Evolutionary conservation across 176 grass and related monocot genomes (phyloP).

Genomic region (Ensete glaucum): DNA sequence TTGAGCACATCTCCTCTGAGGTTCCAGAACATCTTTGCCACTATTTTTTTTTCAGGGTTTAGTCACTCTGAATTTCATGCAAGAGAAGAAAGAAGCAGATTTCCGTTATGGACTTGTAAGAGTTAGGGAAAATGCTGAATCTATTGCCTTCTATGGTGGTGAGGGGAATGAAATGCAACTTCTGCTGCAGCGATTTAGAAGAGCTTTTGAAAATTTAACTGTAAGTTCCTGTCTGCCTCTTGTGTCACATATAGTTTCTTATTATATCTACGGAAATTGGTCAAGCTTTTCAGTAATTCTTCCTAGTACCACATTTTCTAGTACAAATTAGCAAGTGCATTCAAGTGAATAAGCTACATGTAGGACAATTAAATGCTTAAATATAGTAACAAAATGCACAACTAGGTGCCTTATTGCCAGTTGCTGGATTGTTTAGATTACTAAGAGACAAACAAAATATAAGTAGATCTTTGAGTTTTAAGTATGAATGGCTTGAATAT

Average conservation of each 20-base stretch:
- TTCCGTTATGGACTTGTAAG: slow-evolving; percentile 93
- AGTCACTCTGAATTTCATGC: slow-evolving; percentile 96
- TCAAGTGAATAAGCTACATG: too few relatives aligned
- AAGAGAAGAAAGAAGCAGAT: slow-evolving; percentile 99
- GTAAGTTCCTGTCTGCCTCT: slow-evolving; percentile 35
- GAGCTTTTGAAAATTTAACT: slow-evolving; percentile 82
- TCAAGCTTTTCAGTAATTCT: too few relatives aligned
- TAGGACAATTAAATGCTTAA: too few relatives aligned
- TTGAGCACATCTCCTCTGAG: slow-evolving; percentile 20
- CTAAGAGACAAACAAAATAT: too few relatives aligned
- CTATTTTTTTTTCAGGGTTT: slow-evolving; percentile 45
- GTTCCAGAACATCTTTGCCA: slow-evolving; percentile 18
- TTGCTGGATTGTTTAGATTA: too few relatives aligned
- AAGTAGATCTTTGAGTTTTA: too few relatives aligned
- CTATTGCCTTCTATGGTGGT: slow-evolving; percentile 92
- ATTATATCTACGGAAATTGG: not conserved
- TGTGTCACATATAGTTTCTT: slow-evolving; percentile 1
- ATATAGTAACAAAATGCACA: too few relatives aligned
- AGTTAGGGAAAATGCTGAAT: slow-evolving; percentile 98
- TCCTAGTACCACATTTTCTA: not conserved
- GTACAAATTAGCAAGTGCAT: too few relatives aligned
- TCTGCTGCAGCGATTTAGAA: slow-evolving; percentile 81
- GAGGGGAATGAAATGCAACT: slow-evolving; percentile 92
- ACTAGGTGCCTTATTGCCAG: too few relatives aligned
- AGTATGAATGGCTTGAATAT: too few relatives aligned